Evolutionary conservation across 2,329 filamentous ascomycete genomes (phyloP).

Genomic region (Penicillium corylophilum): DNA sequence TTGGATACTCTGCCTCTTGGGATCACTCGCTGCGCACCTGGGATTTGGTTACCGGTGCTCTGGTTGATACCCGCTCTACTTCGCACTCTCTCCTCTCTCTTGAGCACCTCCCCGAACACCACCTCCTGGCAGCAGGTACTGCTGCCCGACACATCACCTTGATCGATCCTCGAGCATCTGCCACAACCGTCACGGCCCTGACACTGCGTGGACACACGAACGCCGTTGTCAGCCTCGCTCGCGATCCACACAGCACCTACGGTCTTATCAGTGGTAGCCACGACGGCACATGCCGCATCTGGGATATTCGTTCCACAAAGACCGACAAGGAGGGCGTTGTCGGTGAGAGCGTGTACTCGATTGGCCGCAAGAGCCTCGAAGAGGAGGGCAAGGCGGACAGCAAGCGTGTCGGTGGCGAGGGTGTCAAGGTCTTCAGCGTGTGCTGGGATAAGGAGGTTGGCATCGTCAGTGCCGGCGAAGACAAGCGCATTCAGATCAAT

Average conservation of each 20-base stretch:
- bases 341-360: conserved; percentile 73
- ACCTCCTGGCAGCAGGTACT: conserved; percentile 71
- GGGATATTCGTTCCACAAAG: conserved; percentile 76
- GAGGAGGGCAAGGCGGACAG: conserved; percentile 59
- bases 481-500: conserved; percentile 93
- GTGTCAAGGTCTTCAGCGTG: conserved; percentile 85
- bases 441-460: conserved; percentile 83
- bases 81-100: conserved; percentile 80
- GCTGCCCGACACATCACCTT: conserved; percentile 84
- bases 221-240: conserved; percentile 59
- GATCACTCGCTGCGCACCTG: conserved; percentile 90
- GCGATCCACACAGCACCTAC: conserved; percentile 68
- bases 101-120: conserved; percentile 66
- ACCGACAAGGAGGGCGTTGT: conserved; percentile 59
- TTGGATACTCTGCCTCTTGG: conserved; percentile 86
- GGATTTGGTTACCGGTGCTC: conserved; percentile 76
- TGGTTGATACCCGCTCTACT: conserved; percentile 80
- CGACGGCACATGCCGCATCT: conserved; percentile 88
- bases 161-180: conserved; percentile 82
- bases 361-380: conserved; percentile 71
- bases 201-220: conserved; percentile 90
- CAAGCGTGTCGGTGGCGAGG: conserved; percentile 70
- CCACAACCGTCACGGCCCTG: conserved; percentile 75
- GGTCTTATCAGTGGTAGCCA: conserved; percentile 86
- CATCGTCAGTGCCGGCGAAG: conserved; percentile 88